Evolutionary conservation across 176 grass and related monocot genomes (phyloP), one percentile per base, ranked within the genome.

Genomic region (Poa annua): DNA sequence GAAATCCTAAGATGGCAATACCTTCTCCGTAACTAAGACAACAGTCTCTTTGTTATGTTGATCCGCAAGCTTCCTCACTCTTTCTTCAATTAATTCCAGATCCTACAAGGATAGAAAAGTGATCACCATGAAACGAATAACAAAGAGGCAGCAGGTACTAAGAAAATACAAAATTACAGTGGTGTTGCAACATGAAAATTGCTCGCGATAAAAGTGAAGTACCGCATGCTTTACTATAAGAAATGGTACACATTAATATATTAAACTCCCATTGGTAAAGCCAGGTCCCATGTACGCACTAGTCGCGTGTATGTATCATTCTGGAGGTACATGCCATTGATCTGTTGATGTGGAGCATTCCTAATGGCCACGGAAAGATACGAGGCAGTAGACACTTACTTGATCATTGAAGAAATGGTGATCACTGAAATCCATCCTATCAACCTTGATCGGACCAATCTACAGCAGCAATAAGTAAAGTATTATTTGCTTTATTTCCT

Each of bases 351-450:
- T 5, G 21, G 0, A 44, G 34, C 9, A 36, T 49, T 86, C 61
- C 21, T 25, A 25, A 36, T 60, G 39, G 13, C 8, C 74, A 41
- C 29, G 38, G 45, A 5, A 33, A 83, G 26, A 64, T 7, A 22
- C 57, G 71, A 68, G 35, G 76, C 36, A 7, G 78, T 4, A 65
- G 14, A 20, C 61, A 92, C 90, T 92, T 81, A 97, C 95, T 82
- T 89, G 70, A 77, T 38, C 51, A 86, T 49, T 56, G 79, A 97
- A 80, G 87, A 77, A 81, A 89, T 98, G 89, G 81, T 98, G 96
- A 71, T 98, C 92, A 78, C 81, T 89, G 64, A 98, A 98, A 83
- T 93, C 92, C 77, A 95, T 29, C 89, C 92, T 91, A 44, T 93
- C 86, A 85, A 90, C 71, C 63, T 87, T 85, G 34, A 82, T 51